Evolutionary conservation across 345 rosid genomes (phyloP).

Genomic region (Hibiscus trionum): DNA sequence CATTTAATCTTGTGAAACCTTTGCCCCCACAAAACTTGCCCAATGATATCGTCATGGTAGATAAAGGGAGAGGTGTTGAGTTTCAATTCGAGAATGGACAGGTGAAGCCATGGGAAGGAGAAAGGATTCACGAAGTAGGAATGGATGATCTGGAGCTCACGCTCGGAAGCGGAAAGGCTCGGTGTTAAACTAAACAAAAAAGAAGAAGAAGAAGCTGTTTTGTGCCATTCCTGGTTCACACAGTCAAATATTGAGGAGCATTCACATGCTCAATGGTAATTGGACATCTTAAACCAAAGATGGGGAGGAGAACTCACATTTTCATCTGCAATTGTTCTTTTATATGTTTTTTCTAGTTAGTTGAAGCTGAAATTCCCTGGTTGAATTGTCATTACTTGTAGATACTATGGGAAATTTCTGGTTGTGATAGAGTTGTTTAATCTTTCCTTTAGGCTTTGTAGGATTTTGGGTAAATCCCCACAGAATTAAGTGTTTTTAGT

Average conservation of each 20-base stretch:
- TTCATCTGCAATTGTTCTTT: slow-evolving; percentile 18
- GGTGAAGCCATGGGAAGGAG: neutral
- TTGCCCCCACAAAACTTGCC: neutral
- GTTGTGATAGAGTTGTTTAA: slow-evolving; percentile 15
- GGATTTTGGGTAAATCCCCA: slow-evolving; percentile 16
- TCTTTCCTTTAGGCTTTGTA: neutral
- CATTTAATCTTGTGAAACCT: neutral
- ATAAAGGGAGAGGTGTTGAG: neutral
- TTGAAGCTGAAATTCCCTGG: slow-evolving; percentile 12
- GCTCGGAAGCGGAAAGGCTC: neutral
- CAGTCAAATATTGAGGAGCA: slow-evolving; percentile 9
- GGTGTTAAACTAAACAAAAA: neutral
- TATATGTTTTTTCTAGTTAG: neutral
- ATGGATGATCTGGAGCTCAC: neutral
- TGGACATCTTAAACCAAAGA: slow-evolving; percentile 17
- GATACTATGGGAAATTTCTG: slow-evolving; percentile 34
- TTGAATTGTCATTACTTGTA: slow-evolving; percentile 37
- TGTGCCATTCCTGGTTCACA: slow-evolving; percentile 8
- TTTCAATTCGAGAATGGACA: neutral
- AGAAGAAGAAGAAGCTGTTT: neutral
- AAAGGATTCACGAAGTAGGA: neutral
- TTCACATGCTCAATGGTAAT: slow-evolving; percentile 9
- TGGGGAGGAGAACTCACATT: slow-evolving; percentile 18
- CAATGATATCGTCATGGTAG: neutral
- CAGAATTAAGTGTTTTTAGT: slow-evolving; percentile 14